These are phyloP conservation scores for Candida tallmaniae DNA, from an alignment of 805 yeast species.

Conservation along the genomic window DNA sequence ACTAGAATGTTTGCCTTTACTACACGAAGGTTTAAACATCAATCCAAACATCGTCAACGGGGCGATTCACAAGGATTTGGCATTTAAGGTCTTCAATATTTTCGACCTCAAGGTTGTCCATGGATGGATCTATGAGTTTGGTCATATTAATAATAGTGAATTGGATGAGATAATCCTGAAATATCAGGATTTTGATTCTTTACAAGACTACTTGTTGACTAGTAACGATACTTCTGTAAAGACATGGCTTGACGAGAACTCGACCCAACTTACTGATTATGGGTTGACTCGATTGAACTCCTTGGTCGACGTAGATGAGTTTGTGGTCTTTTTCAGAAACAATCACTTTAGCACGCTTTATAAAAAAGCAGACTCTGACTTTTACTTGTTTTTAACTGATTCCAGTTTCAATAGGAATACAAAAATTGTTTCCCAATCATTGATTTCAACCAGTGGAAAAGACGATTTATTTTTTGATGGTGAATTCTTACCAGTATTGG, in stretches of 20 bases:
- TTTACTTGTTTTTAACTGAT: conserved; percentile 73
- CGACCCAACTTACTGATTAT: conserved; percentile 68
- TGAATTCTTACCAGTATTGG: conserved; percentile 47
- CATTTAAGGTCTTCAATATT: conserved; percentile 51
- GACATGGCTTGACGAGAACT: conserved; percentile 50
- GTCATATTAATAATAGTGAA: neutral
- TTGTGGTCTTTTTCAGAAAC: conserved; percentile 78
- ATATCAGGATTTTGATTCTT: conserved; percentile 40
- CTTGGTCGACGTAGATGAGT: conserved; percentile 46
- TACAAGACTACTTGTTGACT: conserved; percentile 51
- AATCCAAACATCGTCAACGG: conserved; percentile 61
- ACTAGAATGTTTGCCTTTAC: conserved; percentile 53
- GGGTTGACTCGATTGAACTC: conserved; percentile 53
- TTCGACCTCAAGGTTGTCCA: conserved; percentile 66
- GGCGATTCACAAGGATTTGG: conserved; percentile 45
- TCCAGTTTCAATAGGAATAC: conserved; percentile 50
- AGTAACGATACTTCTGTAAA: conserved; percentile 9
- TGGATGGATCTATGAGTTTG: conserved; percentile 59
- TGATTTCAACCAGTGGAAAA: conserved; percentile 61
- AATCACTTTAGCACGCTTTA: conserved; percentile 80
- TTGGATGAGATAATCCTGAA: conserved; percentile 2
- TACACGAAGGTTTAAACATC: conserved; percentile 68
- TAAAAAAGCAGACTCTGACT: conserved; percentile 41
- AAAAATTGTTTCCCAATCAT: conserved; percentile 76
- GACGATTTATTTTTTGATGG: conserved; percentile 72